phyloP scores from a whole-genome alignment of 2,329 filamentous ascomycete species.

The Fusarium neocosmosporiellum region DNA sequence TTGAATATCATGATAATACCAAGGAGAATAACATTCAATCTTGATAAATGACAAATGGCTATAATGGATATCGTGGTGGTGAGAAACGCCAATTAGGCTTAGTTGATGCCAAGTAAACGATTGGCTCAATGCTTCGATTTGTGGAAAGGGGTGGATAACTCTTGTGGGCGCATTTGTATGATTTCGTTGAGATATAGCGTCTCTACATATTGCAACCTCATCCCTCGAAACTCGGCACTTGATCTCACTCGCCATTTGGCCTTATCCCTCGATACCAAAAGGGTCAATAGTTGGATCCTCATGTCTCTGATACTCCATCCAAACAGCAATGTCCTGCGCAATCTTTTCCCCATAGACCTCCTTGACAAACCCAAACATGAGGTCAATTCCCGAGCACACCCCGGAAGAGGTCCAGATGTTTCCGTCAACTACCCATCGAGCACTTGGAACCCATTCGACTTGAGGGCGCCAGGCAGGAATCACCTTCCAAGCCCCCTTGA shows the following conservation, averaged over 20 bases:
- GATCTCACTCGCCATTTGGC: neutral
- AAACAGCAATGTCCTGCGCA: conserved; percentile 56
- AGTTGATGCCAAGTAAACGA: no score
- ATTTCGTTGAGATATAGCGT: neutral
- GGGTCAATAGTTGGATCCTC: neutral
- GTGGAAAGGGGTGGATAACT: no score
- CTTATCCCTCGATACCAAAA: neutral
- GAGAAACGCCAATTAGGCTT: no score
- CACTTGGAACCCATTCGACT: conserved; percentile 63
- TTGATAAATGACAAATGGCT: no score
- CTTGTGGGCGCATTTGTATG: no score
- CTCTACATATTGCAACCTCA: neutral
- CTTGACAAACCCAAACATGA: conserved; percentile 67
- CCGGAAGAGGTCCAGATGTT: conserved; percentile 70
- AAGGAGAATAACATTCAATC: no score
- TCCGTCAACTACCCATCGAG: conserved; percentile 68
- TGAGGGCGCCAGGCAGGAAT: conserved; percentile 53
- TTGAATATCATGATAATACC: no score
- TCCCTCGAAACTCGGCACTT: neutral
- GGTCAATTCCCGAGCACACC: conserved; percentile 71
- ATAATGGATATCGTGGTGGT: no score
- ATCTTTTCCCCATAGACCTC: conserved; percentile 62
- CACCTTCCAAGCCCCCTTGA: conserved; percentile 61
- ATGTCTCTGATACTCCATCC: conserved; percentile 5
- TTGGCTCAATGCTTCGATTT: no score